phyloP scores from a whole-genome alignment of 495 filamentous ascomycete genomes.

The Aspergillus sclerotiicarbonarius region DNA sequence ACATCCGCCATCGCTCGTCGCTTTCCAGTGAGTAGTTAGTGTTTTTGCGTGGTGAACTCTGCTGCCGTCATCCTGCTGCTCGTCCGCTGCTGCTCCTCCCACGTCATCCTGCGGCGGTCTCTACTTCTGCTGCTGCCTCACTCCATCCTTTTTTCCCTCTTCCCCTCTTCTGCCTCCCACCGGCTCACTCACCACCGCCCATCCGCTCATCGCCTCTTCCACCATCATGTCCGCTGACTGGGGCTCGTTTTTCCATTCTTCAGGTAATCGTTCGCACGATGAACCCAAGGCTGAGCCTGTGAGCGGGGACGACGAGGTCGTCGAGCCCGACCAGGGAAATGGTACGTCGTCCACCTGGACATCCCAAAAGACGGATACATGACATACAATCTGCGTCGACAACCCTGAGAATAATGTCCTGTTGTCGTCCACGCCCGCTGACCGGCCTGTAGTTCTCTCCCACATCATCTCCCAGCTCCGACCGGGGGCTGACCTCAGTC shows the following conservation, averaged over 20 bases:
- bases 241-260: constrained; percentile 23
- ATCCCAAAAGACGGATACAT: neutral
- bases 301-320: constrained; percentile 69
- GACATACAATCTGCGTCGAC: neutral
- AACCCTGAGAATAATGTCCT: neutral
- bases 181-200: neutral
- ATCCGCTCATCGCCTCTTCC: neutral
- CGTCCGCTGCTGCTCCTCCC: neutral
- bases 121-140: constrained; percentile 3
- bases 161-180: constrained; percentile 8
- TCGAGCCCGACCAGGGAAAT: constrained; percentile 67
- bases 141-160: constrained; percentile 23
- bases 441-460: constrained; percentile 58
- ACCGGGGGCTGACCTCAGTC: constrained; percentile 90
- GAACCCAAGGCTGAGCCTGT: constrained; percentile 39
- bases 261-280: constrained; percentile 55
- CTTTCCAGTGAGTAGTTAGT: constrained; percentile 23
- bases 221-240: constrained; percentile 38
- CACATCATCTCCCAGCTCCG: constrained; percentile 97
- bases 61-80: constrained; percentile 5
- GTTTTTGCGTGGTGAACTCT: neutral
- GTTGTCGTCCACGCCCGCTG: neutral
- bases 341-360: constrained; percentile 33
- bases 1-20: constrained; percentile 34
- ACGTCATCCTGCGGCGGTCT: neutral